Evolutionary conservation across 2,329 filamentous ascomycete species (phyloP).

Genomic region (Bertia moriformis): DNA sequence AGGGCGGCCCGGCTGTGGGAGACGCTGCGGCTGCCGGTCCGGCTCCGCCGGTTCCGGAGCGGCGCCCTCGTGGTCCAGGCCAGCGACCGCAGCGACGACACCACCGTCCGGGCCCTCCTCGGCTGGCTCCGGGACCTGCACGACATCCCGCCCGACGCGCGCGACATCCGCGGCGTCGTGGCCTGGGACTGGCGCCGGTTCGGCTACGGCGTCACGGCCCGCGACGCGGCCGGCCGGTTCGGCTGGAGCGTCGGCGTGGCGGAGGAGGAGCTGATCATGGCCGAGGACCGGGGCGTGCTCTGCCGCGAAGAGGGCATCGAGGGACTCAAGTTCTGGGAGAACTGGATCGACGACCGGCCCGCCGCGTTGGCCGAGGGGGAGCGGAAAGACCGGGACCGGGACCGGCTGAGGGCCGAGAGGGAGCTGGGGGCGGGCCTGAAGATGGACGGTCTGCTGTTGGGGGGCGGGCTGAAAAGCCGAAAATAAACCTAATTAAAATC

Average conservation of each 20-base stretch:
- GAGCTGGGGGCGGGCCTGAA: not conserved
- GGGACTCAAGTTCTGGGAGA: constrained; percentile 86
- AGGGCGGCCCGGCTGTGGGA: constrained; percentile 84
- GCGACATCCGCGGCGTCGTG: no score
- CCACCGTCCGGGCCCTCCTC: constrained; percentile 64
- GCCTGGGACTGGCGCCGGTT: constrained; percentile 65
- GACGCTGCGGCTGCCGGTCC: constrained; percentile 69
- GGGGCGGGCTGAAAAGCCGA: no score
- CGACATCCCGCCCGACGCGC: constrained; percentile 44
- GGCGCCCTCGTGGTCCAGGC: constrained; percentile 90
- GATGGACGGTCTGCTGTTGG: not conserved
- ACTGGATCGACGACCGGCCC: constrained; percentile 35
- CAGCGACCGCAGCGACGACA: constrained; percentile 76
- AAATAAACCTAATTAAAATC: no score
- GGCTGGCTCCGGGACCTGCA: constrained; percentile 67
- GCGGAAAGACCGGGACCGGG: constrained; percentile 1
- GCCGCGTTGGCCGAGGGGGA: constrained; percentile 2
- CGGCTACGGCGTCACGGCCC: constrained; percentile 74
- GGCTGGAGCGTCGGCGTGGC: constrained; percentile 96
- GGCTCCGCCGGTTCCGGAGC: constrained; percentile 76
- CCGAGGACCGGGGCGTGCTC: constrained; percentile 73
- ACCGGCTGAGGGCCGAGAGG: not conserved
- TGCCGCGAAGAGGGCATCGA: constrained; percentile 88
- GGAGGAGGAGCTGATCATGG: constrained; percentile 91
- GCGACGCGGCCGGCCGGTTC: constrained; percentile 77